Conservation (phyloP, 441 rosid genomes). For the Metrosideros polymorpha region DNA sequence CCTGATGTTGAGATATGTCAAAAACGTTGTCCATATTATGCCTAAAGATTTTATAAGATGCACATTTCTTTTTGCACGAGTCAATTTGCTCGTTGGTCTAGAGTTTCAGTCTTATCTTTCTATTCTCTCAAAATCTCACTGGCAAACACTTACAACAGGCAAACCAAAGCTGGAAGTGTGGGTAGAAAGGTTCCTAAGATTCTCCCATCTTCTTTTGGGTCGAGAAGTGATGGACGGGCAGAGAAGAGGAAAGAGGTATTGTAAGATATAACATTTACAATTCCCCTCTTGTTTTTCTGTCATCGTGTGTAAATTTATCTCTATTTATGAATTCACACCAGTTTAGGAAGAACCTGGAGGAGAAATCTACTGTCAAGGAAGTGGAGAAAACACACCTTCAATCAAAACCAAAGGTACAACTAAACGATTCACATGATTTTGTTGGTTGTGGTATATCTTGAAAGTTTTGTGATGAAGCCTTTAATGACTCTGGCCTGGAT, state of each 20-base stretch:
- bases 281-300: not conserved
- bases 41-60: not conserved
- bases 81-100: not conserved
- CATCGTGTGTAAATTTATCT: conserved; percentile 1
- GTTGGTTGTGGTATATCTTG: not conserved
- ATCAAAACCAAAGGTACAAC: conserved; percentile 48
- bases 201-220: conserved; percentile 39
- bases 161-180: conserved; percentile 23
- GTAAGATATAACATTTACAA: not conserved
- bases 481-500: not conserved
- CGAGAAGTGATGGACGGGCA: conserved; percentile 29
- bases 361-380: conserved; percentile 32
- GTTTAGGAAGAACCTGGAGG: conserved; percentile 39
- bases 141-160: conserved; percentile 26
- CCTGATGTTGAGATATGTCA: not conserved
- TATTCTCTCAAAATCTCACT: not conserved
- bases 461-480: not conserved
- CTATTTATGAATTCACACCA: conserved; percentile 12
- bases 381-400: conserved; percentile 26
- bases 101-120: not conserved
- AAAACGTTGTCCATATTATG: not conserved
- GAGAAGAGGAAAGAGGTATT: conserved; percentile 57
- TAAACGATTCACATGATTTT: not conserved
- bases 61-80: not conserved
- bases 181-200: conserved; percentile 52